Conservation (phyloP, 768 basidiomycete species). For the Collybia sp. region DNA sequence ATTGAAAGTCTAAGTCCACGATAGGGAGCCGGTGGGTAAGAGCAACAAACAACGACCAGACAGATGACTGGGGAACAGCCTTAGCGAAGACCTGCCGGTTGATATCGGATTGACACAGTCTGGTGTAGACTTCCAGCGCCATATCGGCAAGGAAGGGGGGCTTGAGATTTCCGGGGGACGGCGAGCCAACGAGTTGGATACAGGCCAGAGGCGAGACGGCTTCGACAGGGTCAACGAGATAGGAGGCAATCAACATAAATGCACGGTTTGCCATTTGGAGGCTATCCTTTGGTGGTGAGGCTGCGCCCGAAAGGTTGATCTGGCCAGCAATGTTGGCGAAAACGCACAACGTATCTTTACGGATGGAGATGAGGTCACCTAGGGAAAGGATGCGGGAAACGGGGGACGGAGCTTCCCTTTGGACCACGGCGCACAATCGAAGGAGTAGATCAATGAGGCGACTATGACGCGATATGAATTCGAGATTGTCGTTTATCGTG, state of each 20-base stretch:
- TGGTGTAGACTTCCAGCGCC: conserved; percentile 85
- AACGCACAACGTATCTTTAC: conserved; percentile 73
- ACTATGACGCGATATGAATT: conserved; percentile 60
- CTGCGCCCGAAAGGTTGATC: conserved; percentile 41
- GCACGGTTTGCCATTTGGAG: conserved; percentile 49
- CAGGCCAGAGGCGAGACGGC: conserved; percentile 56
- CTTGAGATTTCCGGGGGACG: conserved; percentile 33
- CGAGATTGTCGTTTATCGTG: conserved; percentile 65
- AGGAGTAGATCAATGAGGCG: conserved; percentile 63
- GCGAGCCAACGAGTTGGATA: conserved; percentile 48
- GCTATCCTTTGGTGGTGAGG: conserved; percentile 34
- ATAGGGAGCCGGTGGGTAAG: conserved; percentile 86
- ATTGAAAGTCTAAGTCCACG: conserved; percentile 66
- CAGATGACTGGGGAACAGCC: conserved; percentile 49
- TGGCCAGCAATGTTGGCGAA: conserved; percentile 55
- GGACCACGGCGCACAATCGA: conserved; percentile 56
- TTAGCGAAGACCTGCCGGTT: conserved; percentile 73
- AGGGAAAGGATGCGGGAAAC: conserved; percentile 61
- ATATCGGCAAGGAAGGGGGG: conserved; percentile 64
- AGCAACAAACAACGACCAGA: conserved; percentile 61
- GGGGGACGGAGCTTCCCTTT: conserved; percentile 30
- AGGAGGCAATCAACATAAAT: conserved; percentile 68
- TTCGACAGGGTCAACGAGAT: conserved; percentile 67
- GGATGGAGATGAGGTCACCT: conserved; percentile 63
- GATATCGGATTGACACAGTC: conserved; percentile 67